Percentiles rank a stretch among this genome's conserved stretches.
These are phyloP conservation scores for Neostapfia colusana DNA, from an alignment of 176 grass and related monocot genomes.

Conservation along the genomic window DNA sequence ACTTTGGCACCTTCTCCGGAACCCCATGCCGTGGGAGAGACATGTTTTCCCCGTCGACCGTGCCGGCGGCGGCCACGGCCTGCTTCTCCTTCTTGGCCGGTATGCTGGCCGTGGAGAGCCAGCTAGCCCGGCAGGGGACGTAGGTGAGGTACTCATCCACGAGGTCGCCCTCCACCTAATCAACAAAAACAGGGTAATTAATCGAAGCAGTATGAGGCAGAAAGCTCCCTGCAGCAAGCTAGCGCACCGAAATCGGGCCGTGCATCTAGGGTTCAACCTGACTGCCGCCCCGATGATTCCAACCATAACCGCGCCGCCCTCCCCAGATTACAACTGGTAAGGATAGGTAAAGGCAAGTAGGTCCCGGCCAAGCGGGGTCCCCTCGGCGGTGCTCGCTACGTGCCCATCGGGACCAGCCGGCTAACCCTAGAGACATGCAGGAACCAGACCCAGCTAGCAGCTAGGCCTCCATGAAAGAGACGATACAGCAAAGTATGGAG, in stretches of 20 bases:
- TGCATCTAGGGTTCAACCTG: conserved; percentile 51
- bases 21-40: not conserved
- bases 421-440: no score
- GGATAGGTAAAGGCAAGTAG: no score
- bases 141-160: conserved; percentile 33
- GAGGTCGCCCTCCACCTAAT: conserved; percentile 42
- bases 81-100: not conserved
- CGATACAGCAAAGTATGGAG: not conserved
- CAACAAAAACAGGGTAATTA: no score
- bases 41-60: not conserved
- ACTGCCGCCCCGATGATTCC: conserved; percentile 30
- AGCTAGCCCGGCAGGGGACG: conserved; percentile 19
- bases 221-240: not conserved
- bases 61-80: not conserved
- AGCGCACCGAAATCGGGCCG: not conserved
- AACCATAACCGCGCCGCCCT: not conserved
- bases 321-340: no score
- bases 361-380: no score
- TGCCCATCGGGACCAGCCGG: no score
- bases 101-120: conserved; percentile 31
- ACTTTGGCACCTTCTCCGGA: conserved; percentile 3
- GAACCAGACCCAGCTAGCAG: no score
- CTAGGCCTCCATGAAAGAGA: not conserved
- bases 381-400: no score
- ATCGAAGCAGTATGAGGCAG: no score